Evolutionary conservation across 768 basidiomycete species (phyloP), one percentile per base, ranked within the genome.

Genomic region (Rhodotorula diobovata): DNA sequence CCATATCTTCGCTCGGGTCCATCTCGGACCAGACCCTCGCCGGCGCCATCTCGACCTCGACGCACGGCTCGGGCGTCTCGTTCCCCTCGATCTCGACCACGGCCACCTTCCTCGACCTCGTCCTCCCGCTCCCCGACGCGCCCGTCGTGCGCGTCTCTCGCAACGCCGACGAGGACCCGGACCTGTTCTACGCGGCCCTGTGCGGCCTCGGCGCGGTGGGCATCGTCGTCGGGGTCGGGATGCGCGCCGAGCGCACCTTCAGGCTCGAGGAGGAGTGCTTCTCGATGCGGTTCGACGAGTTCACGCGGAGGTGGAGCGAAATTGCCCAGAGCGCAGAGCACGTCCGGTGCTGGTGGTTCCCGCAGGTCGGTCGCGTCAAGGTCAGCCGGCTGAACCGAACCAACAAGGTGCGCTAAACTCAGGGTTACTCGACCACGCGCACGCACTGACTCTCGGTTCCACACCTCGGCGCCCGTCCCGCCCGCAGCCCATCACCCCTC

Each of bases 1-100:
- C 93, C 50, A 88, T 99, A 86, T 87, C 85, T 78, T 95, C 90
- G 81, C 85, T 97, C 71, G 96, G 96, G 46, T 94, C 93, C 39
- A 97, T 99, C 77, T 95, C 93, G 46, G 93, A 96, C 80, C 95
- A 97, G 80, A 91, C 93, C 7, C 84, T 99, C 73, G 94, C 87
- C 37, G 96, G 96, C 55, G 86, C 93, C 76, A 84, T 98, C 77
- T 88, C 92, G 23, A 99, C 96, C 71, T 92, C 92, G 15, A 94
- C 94, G 1, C 96, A 99, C 83, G 96, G 94, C 63, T 88, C 91
- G 21, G 95, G 96, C 53, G 83, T 89, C 68, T 78, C 81, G 55
- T 94, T 85, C 81, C 86, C 87, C 64, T 90, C 91, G 72, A 86
- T 97, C 73, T 91, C 92, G 20, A 88, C 88, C 30, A 86, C 89